Base-by-base conservation (phyloP, 805 yeast species). In the Ogataea pignaliae region DNA sequence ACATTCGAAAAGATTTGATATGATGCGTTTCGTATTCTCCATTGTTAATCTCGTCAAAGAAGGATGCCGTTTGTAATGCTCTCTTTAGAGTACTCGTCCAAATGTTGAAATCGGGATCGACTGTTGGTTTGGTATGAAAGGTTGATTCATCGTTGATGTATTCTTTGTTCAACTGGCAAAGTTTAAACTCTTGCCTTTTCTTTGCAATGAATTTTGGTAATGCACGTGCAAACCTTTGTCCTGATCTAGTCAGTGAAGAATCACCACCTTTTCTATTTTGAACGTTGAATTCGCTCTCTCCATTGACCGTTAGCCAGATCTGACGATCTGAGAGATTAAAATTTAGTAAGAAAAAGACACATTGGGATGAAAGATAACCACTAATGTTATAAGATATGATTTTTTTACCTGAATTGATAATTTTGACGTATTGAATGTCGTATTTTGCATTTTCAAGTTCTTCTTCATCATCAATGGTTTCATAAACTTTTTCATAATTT, bases 401-500 rank as follows among this genome's bases (percentile, higher is more conserved):
- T 55, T 77, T 76, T 54, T 73, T 75, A 21, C 83, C 83, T 5
- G 82, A 83, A 55, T 81, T 77, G 33, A 81, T 72, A 64, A 81
- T 78, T 56, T 81, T 80, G 33, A 81, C 76, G 48, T 78, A 81
- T 54, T 78, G 83, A 49, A 73, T 75, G 40, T 75, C 71, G 31
- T 60, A 60, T 45, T 71, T 71, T 43, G 70, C 76, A 38, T 64
- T 64, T 39, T 78, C 82, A 5, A 45, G 48, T 37, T 65, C 65
- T 48, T 65, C 70, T 18, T 47, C 54, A 38, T 87, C 95, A 51
- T 85, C 95, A 32, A 91, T 83, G 1, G 97, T 85, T 63, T 93
- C 90, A 64, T 91, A 91, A 1, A 91, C 97, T 61, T 75, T 78
- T 60, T 89, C 91, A 62, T 91, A 91, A 59, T 91, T 91, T 32